These are phyloP conservation scores for Pythium brachiatum DNA, from an alignment of 352 stramenopile genomes.

Conservation along the genomic window DNA sequence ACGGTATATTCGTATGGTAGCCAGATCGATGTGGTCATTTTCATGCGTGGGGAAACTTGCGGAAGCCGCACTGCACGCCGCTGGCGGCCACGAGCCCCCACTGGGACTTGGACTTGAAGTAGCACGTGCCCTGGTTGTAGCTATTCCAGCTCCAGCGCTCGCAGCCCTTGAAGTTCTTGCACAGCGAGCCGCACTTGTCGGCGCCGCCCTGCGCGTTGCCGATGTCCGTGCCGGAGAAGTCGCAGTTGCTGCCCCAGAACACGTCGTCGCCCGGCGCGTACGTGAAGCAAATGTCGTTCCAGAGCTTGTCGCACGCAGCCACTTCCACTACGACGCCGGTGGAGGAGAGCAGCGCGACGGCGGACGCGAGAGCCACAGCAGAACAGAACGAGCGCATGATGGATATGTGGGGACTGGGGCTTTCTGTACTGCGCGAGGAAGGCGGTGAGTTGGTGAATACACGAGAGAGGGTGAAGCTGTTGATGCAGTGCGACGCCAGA, in stretches of 20 bases:
- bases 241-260: conserved; percentile 25
- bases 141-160: conserved; percentile 27
- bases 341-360: not conserved
- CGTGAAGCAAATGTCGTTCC: conserved; percentile 27
- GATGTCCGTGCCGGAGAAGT: conserved; percentile 18
- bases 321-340: conserved; percentile 9
- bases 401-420: not conserved
- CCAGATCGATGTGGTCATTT: not conserved
- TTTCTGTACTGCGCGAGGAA: not conserved
- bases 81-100: conserved; percentile 10
- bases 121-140: conserved; percentile 24
- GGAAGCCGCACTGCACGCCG: conserved; percentile 22
- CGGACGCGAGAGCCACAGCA: not conserved
- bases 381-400: not conserved
- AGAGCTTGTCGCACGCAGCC: conserved; percentile 20
- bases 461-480: not conserved
- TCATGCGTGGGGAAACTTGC: conserved; percentile 20
- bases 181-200: conserved; percentile 23
- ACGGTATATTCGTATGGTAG: not conserved
- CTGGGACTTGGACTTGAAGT: conserved; percentile 22
- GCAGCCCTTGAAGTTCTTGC: conserved; percentile 8
- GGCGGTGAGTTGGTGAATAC: not conserved
- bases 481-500: no score
- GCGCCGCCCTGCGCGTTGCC: conserved; percentile 12
- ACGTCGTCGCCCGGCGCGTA: conserved; percentile 23